phyloP scores from a whole-genome alignment of 129 eudicot genomes.

The Escallonia herrerae region DNA sequence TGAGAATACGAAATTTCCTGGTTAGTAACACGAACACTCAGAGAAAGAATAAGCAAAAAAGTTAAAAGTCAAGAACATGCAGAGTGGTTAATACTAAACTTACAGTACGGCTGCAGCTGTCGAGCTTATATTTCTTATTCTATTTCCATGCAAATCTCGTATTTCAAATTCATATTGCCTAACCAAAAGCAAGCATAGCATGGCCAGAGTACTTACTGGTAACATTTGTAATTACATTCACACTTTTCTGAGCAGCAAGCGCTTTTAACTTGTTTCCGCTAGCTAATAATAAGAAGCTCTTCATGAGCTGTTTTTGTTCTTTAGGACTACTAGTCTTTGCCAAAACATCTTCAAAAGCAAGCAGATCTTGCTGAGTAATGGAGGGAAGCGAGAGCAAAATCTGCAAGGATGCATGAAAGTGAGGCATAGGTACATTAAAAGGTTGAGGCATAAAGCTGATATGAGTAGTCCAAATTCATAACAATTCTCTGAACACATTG shows the following conservation, averaged over 20 bases:
- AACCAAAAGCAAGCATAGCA: neutral
- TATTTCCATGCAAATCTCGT: neutral
- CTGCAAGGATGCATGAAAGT: slow-evolving; percentile 24
- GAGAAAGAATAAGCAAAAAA: neutral
- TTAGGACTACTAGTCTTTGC: slow-evolving; percentile 75
- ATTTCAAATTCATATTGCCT: neutral
- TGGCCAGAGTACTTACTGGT: slow-evolving; percentile 37
- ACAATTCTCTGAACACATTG: neutral
- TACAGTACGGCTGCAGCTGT: too few relatives aligned
- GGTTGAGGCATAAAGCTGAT: neutral
- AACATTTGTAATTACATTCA: slow-evolving; percentile 81
- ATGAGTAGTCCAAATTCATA: neutral
- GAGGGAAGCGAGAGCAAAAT: slow-evolving; percentile 81
- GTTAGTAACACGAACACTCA: neutral
- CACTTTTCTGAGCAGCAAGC: slow-evolving; percentile 71
- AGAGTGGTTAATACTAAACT: neutral
- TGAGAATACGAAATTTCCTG: slow-evolving; percentile 24
- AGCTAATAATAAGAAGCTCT: slow-evolving; percentile 66
- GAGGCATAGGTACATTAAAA: neutral
- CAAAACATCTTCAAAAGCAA: slow-evolving; percentile 88
- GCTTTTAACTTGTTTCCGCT: slow-evolving; percentile 82
- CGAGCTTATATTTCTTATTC: too few relatives aligned
- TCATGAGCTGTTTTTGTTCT: slow-evolving; percentile 95
- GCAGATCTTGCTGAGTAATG: slow-evolving; percentile 65
- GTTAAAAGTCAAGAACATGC: neutral